Conservation (phyloP, 495 filamentous ascomycete genomes). For the Parathielavia hyrcaniae region DNA sequence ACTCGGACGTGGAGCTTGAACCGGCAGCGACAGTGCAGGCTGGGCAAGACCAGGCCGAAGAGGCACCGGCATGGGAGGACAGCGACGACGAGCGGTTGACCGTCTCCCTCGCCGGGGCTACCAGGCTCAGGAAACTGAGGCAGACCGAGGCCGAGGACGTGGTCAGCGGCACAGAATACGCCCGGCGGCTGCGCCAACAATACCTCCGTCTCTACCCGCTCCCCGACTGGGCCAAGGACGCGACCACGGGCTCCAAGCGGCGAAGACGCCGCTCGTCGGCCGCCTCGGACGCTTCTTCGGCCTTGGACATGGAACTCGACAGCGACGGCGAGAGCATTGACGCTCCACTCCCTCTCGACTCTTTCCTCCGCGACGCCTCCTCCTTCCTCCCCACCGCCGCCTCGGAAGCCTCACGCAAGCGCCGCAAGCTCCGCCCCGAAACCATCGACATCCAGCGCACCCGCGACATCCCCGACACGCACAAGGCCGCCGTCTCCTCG, state of each 20-base stretch:
- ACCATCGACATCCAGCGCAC: constrained; percentile 73
- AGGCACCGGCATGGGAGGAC: constrained; percentile 74
- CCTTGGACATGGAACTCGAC: constrained; percentile 52
- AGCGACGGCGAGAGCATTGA: constrained; percentile 57
- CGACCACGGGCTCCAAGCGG: constrained; percentile 45
- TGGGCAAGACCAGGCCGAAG: constrained; percentile 21
- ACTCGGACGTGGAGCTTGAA: constrained; percentile 30
- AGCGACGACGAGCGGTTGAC: constrained; percentile 87
- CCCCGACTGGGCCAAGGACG: constrained; percentile 66
- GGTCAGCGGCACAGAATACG: constrained; percentile 79
- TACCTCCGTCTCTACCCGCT: constrained; percentile 72
- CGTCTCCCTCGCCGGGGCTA: constrained; percentile 69
- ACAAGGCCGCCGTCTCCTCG: constrained; percentile 70
- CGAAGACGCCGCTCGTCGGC: constrained; percentile 48
- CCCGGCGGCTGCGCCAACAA: constrained; percentile 68
- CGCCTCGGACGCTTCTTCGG: constrained; percentile 39
- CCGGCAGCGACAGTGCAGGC: neutral
- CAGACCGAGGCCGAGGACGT: constrained; percentile 75
- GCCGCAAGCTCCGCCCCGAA: constrained; percentile 70
- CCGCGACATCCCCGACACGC: constrained; percentile 45
- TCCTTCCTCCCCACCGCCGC: constrained; percentile 40
- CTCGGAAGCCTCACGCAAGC: constrained; percentile 39
- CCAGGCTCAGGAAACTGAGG: constrained; percentile 73
- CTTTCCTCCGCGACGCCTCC: constrained; percentile 64
- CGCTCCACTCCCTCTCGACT: constrained; percentile 68